Evolutionary conservation across 73 alveolate genomes (phyloP), one percentile per base, ranked within the genome.

Genomic region (Paramecium bursaria): DNA sequence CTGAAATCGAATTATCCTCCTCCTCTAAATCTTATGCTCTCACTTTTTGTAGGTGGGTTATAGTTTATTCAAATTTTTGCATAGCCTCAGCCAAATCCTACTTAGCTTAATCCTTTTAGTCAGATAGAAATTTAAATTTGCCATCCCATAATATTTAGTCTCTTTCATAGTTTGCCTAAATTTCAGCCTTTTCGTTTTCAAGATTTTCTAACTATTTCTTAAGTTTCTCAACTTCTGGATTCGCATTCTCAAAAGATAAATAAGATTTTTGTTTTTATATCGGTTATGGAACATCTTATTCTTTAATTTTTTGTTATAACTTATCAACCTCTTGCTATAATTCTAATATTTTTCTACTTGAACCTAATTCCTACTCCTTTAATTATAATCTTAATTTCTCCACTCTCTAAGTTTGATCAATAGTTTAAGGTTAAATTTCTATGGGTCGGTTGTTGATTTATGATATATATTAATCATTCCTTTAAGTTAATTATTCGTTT

Each of bases 71-170:
- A 85, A 96, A 96, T 74, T 94, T 96, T 75, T 74, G 74, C 80
- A 86, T 87, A 10, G 96, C 92, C 25, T 95, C 98, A 19, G 76
- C 47, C 30, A 91, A 74, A 75, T 96, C 99, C 50, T 87, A 53
- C 86, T 95, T 96, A 21, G 97, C 95, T 61, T 85, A 90, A 21
- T 90, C 95, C 67, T 93, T 94, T 88, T 91, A 88, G 77, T 91
- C 85, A 75, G 93, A 90, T 6, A 96, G 87, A 88, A 94, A 96
- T 55, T 88, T 80, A 86, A 95, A 94, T 86, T 93, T 96, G 2
- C 94, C 96, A 82, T 96, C 98, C 97, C 98, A 94, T 21, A 91
- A 90, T 35, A 96, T 93, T 61, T 90, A 86, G 33, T 95, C 97
- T 75, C 93, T 85, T 53, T 95, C 99, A 61, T 91, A 92, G 27